phyloP scores from a whole-genome alignment of 202 grass and related monocot genomes.

The Carex sylvatica region DNA sequence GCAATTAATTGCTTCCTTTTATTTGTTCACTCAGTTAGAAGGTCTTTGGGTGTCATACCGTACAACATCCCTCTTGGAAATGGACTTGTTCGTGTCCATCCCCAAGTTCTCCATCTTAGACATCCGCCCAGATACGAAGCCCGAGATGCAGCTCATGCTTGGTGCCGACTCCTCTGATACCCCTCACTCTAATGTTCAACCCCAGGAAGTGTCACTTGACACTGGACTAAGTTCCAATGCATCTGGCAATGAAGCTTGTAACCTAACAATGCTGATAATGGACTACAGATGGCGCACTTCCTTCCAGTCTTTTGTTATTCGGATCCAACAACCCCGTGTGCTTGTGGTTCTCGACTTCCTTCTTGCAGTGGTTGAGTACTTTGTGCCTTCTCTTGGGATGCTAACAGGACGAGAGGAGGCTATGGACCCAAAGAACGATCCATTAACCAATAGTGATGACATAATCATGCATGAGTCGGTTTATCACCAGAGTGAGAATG shows the following conservation, averaged over 20 bases:
- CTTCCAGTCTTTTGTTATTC: slow-evolving; percentile 88
- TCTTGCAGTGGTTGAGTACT: slow-evolving; percentile 80
- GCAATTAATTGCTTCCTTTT: neutral
- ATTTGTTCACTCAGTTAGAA: slow-evolving; percentile 60
- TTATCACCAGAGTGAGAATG: slow-evolving; percentile 63
- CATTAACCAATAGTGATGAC: slow-evolving; percentile 68
- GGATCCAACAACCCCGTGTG: slow-evolving; percentile 85
- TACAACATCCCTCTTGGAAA: slow-evolving; percentile 81
- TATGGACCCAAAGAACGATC: slow-evolving; percentile 80
- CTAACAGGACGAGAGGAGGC: slow-evolving; percentile 89
- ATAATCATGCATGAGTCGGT: slow-evolving; percentile 66
- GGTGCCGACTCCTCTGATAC: slow-evolving; percentile 64
- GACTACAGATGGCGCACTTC: slow-evolving; percentile 91
- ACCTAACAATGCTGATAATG: slow-evolving; percentile 95
- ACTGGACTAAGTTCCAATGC: slow-evolving; percentile 26
- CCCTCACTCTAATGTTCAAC: slow-evolving; percentile 33
- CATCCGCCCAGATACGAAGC: slow-evolving; percentile 87
- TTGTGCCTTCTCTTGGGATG: slow-evolving; percentile 81
- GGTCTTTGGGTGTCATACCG: slow-evolving; percentile 97
- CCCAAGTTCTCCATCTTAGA: slow-evolving; percentile 78
- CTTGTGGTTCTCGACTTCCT: slow-evolving; percentile 95
- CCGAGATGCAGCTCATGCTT: slow-evolving; percentile 94
- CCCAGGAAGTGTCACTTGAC: slow-evolving; percentile 14
- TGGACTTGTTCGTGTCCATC: slow-evolving; percentile 85
- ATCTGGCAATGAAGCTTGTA: slow-evolving; percentile 45